phyloP scores from a whole-genome alignment of 1,139 yeast genomes.

The Protomyces gravidus region DNA sequence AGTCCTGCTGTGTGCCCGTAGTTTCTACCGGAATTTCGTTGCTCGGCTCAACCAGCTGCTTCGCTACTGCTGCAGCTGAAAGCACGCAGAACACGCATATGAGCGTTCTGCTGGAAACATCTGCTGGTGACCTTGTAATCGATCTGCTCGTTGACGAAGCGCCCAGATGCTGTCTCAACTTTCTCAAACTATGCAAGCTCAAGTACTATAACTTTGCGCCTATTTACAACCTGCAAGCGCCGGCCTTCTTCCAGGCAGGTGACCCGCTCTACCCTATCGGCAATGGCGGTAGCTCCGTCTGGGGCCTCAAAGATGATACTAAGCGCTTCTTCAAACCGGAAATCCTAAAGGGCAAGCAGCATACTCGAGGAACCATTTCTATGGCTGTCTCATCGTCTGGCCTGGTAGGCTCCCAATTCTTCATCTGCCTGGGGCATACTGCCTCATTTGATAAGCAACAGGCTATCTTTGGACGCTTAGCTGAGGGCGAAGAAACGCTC shows the following conservation, averaged over 20 bases:
- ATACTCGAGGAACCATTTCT: conserved; percentile 45
- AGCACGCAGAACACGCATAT: not conserved
- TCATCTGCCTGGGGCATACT: conserved; percentile 38
- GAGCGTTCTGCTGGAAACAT: conserved; percentile 29
- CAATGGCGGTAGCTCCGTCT: conserved; percentile 41
- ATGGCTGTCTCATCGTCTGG: conserved; percentile 38
- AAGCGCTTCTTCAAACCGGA: conserved; percentile 35
- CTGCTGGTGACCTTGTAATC: conserved; percentile 49
- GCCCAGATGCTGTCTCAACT: conserved; percentile 47
- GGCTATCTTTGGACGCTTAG: conserved; percentile 51
- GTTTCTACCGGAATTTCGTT: no score
- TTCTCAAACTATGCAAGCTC: conserved; percentile 53
- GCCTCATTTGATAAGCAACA: conserved; percentile 35
- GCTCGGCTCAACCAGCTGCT: no score
- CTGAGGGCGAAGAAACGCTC: conserved; percentile 51
- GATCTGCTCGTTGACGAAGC: conserved; percentile 47
- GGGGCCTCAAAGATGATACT: conserved; percentile 38
- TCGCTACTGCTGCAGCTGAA: not conserved
- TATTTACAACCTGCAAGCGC: conserved; percentile 46
- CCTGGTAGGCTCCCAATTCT: conserved; percentile 40
- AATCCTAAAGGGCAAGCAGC: conserved; percentile 35
- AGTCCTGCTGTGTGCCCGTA: no score
- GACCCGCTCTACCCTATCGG: conserved; percentile 49
- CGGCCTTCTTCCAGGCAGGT: conserved; percentile 47
- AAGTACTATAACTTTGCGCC: conserved; percentile 55